Percentiles rank a stretch among this genome's conserved stretches.
Evolutionary conservation across 1,284 basidiomycete genomes (phyloP).

Genomic region (Ustilago bromivora): DNA sequence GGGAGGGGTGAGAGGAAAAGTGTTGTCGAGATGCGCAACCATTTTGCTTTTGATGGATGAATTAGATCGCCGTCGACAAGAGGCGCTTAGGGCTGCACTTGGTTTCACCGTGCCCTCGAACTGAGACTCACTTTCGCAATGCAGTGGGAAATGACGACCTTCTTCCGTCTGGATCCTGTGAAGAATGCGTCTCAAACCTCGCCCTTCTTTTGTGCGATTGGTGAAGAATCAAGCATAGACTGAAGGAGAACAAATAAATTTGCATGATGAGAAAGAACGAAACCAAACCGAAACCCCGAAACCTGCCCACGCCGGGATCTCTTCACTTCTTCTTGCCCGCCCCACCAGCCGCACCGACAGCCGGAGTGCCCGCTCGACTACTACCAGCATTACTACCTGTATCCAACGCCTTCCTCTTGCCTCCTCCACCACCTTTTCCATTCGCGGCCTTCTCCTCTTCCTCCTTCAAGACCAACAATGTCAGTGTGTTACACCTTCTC

Average conservation of each 20-base stretch:
- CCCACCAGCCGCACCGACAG: slow-evolving; percentile 6
- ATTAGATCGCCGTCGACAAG: slow-evolving; percentile 4
- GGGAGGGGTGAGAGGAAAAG: slow-evolving; percentile 1
- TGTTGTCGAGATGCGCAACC: slow-evolving; percentile 16
- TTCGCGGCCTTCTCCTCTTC: slow-evolving; percentile 50
- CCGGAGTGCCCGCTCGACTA: slow-evolving; percentile 28
- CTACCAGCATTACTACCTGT: slow-evolving; percentile 36
- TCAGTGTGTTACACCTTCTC: slow-evolving; percentile 86
- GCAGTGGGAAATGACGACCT: no score
- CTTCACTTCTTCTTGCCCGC: slow-evolving; percentile 33
- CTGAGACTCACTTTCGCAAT: neutral
- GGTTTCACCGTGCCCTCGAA: slow-evolving; percentile 14
- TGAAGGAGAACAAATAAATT: neutral
- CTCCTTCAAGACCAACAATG: slow-evolving; percentile 89
- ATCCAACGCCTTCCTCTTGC: slow-evolving; percentile 32
- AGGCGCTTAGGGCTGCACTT: neutral
- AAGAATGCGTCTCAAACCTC: no score
- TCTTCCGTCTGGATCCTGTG: no score
- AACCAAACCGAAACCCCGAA: neutral
- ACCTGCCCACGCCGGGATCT: neutral
- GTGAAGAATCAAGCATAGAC: no score
- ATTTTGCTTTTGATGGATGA: slow-evolving; percentile 25
- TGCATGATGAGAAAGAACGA: neutral
- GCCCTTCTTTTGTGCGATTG: no score
- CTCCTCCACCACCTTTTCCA: slow-evolving; percentile 4